Conservation (phyloP, 2,329 filamentous ascomycete genomes). For the Mollisiaceae sp. region DNA sequence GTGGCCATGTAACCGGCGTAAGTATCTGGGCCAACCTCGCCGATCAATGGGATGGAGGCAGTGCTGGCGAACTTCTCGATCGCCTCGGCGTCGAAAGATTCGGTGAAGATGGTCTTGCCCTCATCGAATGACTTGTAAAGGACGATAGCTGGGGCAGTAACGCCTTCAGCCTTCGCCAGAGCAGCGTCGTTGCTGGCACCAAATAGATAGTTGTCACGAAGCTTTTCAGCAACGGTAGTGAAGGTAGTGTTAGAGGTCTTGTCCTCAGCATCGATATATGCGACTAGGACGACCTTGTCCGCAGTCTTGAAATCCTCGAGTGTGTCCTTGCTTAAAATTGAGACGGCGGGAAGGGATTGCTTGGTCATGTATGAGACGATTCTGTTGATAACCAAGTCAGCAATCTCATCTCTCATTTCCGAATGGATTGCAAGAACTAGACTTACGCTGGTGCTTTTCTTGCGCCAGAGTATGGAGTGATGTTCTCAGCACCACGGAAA, state of each 20-base stretch:
- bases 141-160: conserved; percentile 84
- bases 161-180: conserved; percentile 87
- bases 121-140: conserved; percentile 99
- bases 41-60: conserved; percentile 85
- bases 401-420: neutral
- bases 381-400: conserved; percentile 43
- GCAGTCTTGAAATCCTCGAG: conserved; percentile 96
- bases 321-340: conserved; percentile 77
- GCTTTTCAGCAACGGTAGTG: conserved; percentile 68
- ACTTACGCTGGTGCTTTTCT: conserved; percentile 81
- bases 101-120: conserved; percentile 84
- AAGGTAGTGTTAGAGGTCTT: conserved; percentile 90
- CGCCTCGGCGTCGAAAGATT: conserved; percentile 80
- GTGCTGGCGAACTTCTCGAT: conserved; percentile 86
- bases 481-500: conserved; percentile 88
- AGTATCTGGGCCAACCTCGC: conserved; percentile 95
- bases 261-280: conserved; percentile 79
- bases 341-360: conserved; percentile 93
- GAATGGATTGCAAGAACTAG: neutral
- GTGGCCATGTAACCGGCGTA: conserved; percentile 94
- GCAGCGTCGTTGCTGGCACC: conserved; percentile 83
- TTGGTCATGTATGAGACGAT: conserved; percentile 94
- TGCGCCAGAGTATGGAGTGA: conserved; percentile 84
- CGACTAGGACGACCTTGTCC: conserved; percentile 95
- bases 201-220: conserved; percentile 92